A percentile compares a stretch with the other conserved stretches of the same genome.
Evolutionary conservation across 345 rosid species (phyloP).

Genomic region (Citrus australasica): DNA sequence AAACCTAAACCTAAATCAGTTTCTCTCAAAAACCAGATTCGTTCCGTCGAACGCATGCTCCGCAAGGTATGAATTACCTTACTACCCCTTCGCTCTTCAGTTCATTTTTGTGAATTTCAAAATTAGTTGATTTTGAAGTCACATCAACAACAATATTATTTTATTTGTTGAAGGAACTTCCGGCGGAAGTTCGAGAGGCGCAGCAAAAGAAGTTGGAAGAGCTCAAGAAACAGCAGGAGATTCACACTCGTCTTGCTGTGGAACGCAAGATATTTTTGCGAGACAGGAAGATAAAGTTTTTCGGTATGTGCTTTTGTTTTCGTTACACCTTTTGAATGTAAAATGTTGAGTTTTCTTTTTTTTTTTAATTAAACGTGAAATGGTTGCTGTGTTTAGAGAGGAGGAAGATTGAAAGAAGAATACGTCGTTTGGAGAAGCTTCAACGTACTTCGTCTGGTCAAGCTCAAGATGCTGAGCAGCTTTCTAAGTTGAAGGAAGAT

Average conservation of each 20-base stretch:
- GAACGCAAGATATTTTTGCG: conserved; percentile 88
- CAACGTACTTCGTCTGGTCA: conserved; percentile 76
- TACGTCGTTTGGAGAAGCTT: conserved; percentile 87
- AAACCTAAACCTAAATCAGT: conserved; percentile 69
- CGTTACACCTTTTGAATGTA: background rate
- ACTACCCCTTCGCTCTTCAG: background rate
- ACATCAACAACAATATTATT: too few relatives aligned
- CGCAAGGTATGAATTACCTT: conserved; percentile 56
- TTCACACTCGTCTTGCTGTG: conserved; percentile 75
- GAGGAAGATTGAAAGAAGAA: conserved; percentile 85
- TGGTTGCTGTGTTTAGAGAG: conserved; percentile 48
- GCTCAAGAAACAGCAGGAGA: conserved; percentile 83
- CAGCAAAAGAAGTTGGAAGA: conserved; percentile 69
- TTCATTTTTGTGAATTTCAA: background rate
- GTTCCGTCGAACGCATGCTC: conserved; percentile 92
- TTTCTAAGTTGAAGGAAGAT: conserved; percentile 84
- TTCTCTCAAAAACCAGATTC: conserved; percentile 90
- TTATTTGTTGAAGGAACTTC: conserved; percentile 45
- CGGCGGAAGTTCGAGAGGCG: conserved; percentile 72
- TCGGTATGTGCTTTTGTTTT: conserved; percentile 41
- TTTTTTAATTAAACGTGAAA: background rate
- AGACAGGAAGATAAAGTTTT: conserved; percentile 87
- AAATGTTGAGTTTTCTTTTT: background rate
- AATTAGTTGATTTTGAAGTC: background rate
- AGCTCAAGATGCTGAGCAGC: conserved; percentile 70